Conservation (phyloP, 1,139 yeast species). For the Pichia sp. region DNA sequence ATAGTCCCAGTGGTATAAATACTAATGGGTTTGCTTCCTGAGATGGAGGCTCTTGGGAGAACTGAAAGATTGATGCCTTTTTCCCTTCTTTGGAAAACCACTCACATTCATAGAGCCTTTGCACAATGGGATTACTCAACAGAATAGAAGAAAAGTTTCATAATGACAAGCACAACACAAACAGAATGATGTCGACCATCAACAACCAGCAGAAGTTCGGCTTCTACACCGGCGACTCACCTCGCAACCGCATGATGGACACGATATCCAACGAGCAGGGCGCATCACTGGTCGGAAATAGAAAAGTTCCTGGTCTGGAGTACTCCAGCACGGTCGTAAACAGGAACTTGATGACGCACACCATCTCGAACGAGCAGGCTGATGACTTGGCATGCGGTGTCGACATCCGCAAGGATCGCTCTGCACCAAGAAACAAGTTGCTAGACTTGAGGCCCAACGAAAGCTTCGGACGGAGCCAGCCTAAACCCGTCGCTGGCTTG, state of each 20-base stretch:
- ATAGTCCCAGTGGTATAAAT: too few relatives aligned
- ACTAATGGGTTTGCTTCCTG: too few relatives aligned
- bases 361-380: slow-evolving; percentile 1
- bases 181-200: neutral
- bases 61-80: too few relatives aligned
- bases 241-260: slow-evolving; percentile 2
- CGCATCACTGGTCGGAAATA: neutral
- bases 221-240: neutral
- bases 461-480: neutral
- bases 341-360: neutral
- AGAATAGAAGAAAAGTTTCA: neutral
- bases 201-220: slow-evolving; percentile 1
- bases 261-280: slow-evolving; percentile 2
- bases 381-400: neutral
- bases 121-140: neutral
- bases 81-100: neutral
- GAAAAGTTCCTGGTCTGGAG: neutral
- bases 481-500: neutral
- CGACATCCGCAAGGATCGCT: neutral
- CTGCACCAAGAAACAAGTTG: neutral
- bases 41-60: too few relatives aligned
- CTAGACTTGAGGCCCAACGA: neutral
- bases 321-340: neutral
- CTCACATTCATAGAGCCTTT: neutral
- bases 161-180: neutral